Conservation (phyloP, 2,329 filamentous ascomycete species). For the Allantophomopsis cytisporea region DNA sequence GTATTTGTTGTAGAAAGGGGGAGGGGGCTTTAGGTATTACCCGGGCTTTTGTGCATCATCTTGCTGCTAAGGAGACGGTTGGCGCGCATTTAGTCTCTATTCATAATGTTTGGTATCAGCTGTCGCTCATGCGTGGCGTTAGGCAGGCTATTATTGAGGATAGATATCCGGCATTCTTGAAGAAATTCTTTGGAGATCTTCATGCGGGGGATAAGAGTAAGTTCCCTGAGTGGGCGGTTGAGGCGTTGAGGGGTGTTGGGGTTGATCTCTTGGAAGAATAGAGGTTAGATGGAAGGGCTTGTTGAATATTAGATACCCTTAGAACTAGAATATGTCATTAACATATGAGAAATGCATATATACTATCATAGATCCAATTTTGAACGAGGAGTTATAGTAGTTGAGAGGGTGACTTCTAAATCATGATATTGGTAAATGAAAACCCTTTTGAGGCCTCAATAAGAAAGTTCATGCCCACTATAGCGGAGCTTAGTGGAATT, state of each 20-base stretch:
- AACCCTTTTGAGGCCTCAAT: too few species aligned
- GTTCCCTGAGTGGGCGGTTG: constrained; percentile 76
- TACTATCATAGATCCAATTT: too few species aligned
- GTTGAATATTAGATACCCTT: neutral
- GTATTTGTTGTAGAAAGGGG: constrained; percentile 57
- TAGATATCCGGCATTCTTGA: constrained; percentile 64
- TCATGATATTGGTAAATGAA: too few species aligned
- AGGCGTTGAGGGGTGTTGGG: constrained; percentile 64
- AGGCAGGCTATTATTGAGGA: constrained; percentile 73
- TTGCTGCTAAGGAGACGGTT: constrained; percentile 87
- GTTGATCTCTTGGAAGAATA: constrained; percentile 47
- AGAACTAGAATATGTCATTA: constrained; percentile 8
- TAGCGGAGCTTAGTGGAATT: too few species aligned
- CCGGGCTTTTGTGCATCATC: constrained; percentile 80
- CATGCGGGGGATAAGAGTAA: constrained; percentile 49
- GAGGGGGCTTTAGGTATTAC: constrained; percentile 71
- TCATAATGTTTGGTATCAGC: constrained; percentile 89
- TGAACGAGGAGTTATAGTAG: too few species aligned
- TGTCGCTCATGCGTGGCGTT: constrained; percentile 66
- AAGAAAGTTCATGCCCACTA: too few species aligned
- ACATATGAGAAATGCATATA: neutral
- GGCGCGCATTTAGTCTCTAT: constrained; percentile 77
- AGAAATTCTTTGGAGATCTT: constrained; percentile 61
- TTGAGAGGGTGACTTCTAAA: too few species aligned
- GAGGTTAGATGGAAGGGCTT: neutral